These are phyloP conservation scores for Castanea mollissima DNA, from an alignment of 306 rosid species.

Conservation along the genomic window DNA sequence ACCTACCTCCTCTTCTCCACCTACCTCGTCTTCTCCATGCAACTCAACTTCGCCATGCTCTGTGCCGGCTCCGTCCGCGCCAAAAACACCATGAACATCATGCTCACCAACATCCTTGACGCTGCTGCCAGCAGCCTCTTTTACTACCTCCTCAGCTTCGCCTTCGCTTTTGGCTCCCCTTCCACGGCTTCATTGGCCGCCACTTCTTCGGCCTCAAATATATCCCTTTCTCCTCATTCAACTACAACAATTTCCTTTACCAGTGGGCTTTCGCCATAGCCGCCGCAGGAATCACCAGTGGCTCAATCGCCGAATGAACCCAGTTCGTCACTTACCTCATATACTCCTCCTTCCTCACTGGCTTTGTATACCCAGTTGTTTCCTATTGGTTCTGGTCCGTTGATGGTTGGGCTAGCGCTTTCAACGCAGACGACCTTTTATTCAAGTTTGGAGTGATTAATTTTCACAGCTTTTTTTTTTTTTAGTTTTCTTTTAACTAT, in stretches of 20 bases:
- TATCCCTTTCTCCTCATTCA: conserved; percentile 26
- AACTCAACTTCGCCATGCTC: conserved; percentile 95
- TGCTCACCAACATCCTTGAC: conserved; percentile 95
- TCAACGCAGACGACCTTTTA: too few species aligned
- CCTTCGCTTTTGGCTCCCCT: conserved; percentile 79
- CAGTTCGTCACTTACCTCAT: too few species aligned
- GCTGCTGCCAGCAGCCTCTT: conserved; percentile 86
- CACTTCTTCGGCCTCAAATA: conserved; percentile 69
- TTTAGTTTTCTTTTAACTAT: too few species aligned
- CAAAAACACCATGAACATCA: conserved; percentile 98
- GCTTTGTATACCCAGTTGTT: too few species aligned
- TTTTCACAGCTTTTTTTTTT: too few species aligned
- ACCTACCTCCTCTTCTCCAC: conserved; percentile 91
- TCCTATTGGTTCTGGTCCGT: too few species aligned
- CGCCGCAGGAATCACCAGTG: too few species aligned
- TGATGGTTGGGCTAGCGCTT: too few species aligned
- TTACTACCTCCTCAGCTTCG: conserved; percentile 90
- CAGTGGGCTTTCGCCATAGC: conserved; percentile 44
- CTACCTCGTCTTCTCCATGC: conserved; percentile 97
- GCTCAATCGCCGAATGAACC: too few species aligned
- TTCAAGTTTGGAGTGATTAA: too few species aligned
- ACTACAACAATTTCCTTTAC: conserved; percentile 68
- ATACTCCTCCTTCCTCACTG: too few species aligned
- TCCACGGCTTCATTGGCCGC: conserved; percentile 80
- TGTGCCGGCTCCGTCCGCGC: conserved; percentile 99